phyloP scores from a whole-genome alignment of 345 rosid genomes.

The Eucalyptus pauciflora region DNA sequence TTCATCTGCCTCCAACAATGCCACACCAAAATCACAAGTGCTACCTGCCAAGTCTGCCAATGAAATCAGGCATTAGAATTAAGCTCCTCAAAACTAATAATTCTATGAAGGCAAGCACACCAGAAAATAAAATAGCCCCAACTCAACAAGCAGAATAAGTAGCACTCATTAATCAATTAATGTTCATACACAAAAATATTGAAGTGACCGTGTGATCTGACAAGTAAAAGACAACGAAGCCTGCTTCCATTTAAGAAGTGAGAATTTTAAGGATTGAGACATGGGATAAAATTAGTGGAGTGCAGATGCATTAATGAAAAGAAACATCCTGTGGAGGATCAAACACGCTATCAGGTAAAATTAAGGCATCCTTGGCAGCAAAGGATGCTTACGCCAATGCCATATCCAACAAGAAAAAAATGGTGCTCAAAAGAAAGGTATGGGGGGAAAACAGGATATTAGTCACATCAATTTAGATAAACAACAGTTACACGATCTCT shows the following conservation, averaged over 20 bases:
- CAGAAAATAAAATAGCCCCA: background rate
- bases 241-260: background rate
- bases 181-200: background rate
- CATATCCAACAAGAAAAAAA: background rate
- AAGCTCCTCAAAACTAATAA: background rate
- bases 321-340: background rate
- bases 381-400: background rate
- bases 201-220: background rate
- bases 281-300: background rate
- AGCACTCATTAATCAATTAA: background rate
- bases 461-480: background rate
- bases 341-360: background rate
- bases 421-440: background rate
- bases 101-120: background rate
- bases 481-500: background rate
- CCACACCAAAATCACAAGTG: constrained; percentile 4
- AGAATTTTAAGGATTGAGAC: background rate
- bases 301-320: background rate
- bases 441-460: background rate
- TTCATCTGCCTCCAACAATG: constrained; percentile 17
- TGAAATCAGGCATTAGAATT: background rate
- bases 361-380: background rate
- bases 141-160: background rate
- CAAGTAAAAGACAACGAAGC: background rate
- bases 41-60: constrained; percentile 9